phyloP scores from a whole-genome alignment of 177 flowering plant species.

The Vitis hybrid region DNA sequence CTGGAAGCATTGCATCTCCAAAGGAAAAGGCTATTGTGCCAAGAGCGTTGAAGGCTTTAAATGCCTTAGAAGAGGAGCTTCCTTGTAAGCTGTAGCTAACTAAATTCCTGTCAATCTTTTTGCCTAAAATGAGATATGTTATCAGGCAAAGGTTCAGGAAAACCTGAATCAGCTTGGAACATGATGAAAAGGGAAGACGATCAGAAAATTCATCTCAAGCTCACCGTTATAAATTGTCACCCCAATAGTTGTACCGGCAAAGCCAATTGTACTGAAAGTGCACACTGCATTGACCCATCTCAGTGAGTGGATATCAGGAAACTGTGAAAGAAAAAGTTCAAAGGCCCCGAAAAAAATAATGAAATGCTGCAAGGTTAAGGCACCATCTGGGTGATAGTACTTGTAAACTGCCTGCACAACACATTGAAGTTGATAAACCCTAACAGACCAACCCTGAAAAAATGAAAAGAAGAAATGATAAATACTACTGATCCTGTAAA shows the following conservation, averaged over 20 bases:
- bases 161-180: neutral
- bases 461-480: neutral
- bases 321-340: slow-evolving; percentile 60
- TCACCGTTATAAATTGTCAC: slow-evolving; percentile 56
- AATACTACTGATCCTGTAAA: neutral
- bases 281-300: slow-evolving; percentile 65
- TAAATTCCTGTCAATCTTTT: slow-evolving; percentile 35
- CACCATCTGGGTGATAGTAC: slow-evolving; percentile 37
- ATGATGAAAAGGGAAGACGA: neutral
- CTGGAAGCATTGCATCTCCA: slow-evolving; percentile 77
- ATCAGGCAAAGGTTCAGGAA: neutral
- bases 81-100: slow-evolving; percentile 47
- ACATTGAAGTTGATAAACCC: too few relatives aligned
- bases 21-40: slow-evolving; percentile 68
- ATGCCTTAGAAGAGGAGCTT: slow-evolving; percentile 37
- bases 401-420: slow-evolving; percentile 53
- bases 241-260: slow-evolving; percentile 61
- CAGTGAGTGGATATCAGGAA: slow-evolving; percentile 63
- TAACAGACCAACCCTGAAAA: neutral
- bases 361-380: slow-evolving; percentile 53
- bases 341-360: slow-evolving; percentile 52
- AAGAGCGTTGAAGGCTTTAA: slow-evolving; percentile 56
- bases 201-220: neutral
- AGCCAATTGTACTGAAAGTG: slow-evolving; percentile 57
- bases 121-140: slow-evolving; percentile 22